These are phyloP conservation scores for Calonectria crousiana DNA, from an alignment of 2,329 filamentous ascomycete species.

Conservation along the genomic window DNA sequence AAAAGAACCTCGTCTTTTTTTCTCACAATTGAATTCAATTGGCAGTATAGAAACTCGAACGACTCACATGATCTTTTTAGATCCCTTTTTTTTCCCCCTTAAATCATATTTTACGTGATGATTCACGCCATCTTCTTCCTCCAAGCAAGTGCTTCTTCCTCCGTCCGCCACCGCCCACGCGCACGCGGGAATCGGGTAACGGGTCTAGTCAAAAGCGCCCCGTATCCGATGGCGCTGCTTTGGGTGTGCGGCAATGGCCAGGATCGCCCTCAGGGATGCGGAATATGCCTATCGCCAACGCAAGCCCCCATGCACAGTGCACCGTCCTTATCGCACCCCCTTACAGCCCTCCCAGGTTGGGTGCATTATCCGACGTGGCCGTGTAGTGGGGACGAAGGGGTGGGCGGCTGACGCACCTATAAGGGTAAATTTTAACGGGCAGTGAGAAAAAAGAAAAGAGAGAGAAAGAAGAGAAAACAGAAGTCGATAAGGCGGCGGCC, in stretches of 20 bases:
- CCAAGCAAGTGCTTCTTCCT: neutral
- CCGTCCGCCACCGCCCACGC: neutral
- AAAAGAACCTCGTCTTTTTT: neutral
- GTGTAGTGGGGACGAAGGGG: neutral
- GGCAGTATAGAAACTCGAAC: neutral
- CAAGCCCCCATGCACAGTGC: neutral
- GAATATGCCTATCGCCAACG: conserved; percentile 12
- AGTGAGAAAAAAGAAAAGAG: neutral
- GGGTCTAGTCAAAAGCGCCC: neutral
- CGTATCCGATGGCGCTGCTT: neutral
- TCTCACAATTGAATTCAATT: neutral
- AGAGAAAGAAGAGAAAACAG: neutral
- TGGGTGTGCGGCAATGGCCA: neutral
- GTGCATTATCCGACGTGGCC: conserved; percentile 18
- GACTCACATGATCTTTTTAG: neutral
- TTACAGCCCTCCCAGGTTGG: neutral
- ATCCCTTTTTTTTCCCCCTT: neutral
- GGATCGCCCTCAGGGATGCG: neutral
- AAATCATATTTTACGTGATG: neutral
- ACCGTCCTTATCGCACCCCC: neutral
- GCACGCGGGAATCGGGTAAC: neutral
- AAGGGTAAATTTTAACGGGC: neutral
- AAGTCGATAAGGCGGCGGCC: neutral
- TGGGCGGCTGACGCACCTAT: conserved; percentile 11
- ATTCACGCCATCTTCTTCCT: neutral